A percentile compares a stretch with the other conserved stretches of the same genome.
phyloP scores from a whole-genome alignment of 805 yeast genomes.

The Yamadazyma olivae region DNA sequence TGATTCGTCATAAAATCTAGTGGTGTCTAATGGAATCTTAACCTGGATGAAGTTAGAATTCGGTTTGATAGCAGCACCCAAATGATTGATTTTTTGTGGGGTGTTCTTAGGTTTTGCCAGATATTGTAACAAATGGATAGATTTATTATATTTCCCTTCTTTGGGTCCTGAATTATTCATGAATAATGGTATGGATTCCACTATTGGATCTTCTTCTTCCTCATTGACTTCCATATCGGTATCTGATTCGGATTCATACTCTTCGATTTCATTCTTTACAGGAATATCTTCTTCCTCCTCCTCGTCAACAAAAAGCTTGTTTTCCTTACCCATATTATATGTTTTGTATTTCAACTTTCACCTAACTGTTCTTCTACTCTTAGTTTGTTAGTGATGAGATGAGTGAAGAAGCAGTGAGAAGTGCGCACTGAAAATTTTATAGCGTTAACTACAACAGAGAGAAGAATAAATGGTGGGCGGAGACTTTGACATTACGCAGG shows the following conservation, averaged over 20 bases:
- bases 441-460: too few species aligned
- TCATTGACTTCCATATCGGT: conserved; percentile 5
- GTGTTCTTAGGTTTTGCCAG: conserved; percentile 52
- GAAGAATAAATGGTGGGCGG: too few species aligned
- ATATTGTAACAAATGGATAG: conserved; percentile 38
- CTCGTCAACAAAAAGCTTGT: conserved; percentile 7
- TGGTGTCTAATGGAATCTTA: conserved; percentile 70
- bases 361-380: too few species aligned
- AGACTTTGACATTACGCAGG: conserved; percentile 77
- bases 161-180: conserved; percentile 21
- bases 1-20: conserved; percentile 61
- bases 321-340: too few species aligned
- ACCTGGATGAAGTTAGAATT: conserved; percentile 66
- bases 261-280: not conserved
- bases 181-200: conserved; percentile 36
- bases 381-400: too few species aligned
- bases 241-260: conserved; percentile 5
- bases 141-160: conserved; percentile 12
- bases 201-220: conserved; percentile 34
- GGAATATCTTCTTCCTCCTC: conserved; percentile 1
- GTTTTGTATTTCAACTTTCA: too few species aligned
- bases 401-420: too few species aligned
- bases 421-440: too few species aligned
- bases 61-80: conserved; percentile 53
- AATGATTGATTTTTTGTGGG: conserved; percentile 24